Conservation (phyloP, 345 rosid species). For the Nephelium lappaceum region DNA sequence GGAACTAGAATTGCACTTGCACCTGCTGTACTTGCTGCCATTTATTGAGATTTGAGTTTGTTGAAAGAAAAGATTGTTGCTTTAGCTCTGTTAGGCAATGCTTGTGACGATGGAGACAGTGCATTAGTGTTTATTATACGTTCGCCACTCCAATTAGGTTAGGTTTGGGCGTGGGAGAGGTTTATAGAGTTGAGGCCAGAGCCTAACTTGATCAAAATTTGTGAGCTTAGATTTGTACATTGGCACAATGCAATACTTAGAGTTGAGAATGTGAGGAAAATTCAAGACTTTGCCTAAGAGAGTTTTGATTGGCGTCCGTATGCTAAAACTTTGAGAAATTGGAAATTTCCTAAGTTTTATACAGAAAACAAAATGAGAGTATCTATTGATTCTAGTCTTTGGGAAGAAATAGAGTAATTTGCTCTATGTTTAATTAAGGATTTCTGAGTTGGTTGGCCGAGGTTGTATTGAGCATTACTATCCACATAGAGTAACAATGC, state of each 20-base stretch:
- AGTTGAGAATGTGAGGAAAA: slow-evolving; percentile 19
- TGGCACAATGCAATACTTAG: slow-evolving; percentile 29
- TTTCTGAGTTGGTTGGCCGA: background rate
- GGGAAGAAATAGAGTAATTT: background rate
- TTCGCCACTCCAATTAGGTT: slow-evolving; percentile 42
- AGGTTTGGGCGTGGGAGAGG: slow-evolving; percentile 15
- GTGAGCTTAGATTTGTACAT: slow-evolving; percentile 34
- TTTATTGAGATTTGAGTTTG: slow-evolving; percentile 39
- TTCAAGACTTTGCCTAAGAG: slow-evolving; percentile 29
- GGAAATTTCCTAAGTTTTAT: background rate
- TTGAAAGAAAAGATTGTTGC: slow-evolving; percentile 25
- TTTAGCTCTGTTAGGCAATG: background rate
- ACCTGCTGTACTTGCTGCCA: slow-evolving; percentile 44
- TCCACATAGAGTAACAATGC: slow-evolving; percentile 24
- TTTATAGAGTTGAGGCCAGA: slow-evolving; percentile 28
- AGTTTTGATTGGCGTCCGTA: slow-evolving; percentile 37
- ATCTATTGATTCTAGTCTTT: too few species aligned
- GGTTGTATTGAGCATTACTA: slow-evolving; percentile 14
- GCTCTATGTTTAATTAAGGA: slow-evolving; percentile 6
- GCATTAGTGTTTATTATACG: background rate
- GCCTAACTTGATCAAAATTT: slow-evolving; percentile 24
- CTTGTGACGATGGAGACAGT: background rate
- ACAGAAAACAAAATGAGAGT: background rate
- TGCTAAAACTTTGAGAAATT: background rate
- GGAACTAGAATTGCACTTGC: slow-evolving; percentile 50